phyloP scores from a whole-genome alignment of 164 flowering plant genomes.

The Paratinospora sagittata region DNA sequence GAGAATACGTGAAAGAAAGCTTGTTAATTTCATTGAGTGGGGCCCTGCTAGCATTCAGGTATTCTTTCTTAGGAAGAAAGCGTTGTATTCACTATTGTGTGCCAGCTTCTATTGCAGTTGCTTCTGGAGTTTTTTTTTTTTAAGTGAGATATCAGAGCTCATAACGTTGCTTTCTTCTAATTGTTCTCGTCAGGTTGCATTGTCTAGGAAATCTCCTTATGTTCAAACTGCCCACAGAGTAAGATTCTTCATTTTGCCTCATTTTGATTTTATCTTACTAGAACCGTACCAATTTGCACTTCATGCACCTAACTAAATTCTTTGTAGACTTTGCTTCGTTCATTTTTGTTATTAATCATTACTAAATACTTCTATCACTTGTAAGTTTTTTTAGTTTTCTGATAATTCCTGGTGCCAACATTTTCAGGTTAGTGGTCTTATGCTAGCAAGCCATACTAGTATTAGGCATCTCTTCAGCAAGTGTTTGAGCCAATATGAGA shows the following conservation, averaged over 20 bases:
- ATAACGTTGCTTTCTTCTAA: not conserved
- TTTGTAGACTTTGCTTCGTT: not conserved
- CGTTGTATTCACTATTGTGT: not conserved
- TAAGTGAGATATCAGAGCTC: not conserved
- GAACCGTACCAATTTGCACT: not conserved
- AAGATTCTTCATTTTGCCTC: constrained; percentile 10
- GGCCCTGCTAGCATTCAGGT: constrained; percentile 99
- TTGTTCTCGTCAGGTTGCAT: constrained; percentile 66
- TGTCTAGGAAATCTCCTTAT: constrained; percentile 96
- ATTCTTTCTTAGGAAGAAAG: constrained; percentile 5
- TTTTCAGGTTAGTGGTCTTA: constrained; percentile 89
- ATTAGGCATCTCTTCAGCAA: constrained; percentile 95
- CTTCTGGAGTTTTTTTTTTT: not conserved
- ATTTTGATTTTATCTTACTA: not conserved
- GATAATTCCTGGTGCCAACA: not conserved
- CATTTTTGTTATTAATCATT: not conserved
- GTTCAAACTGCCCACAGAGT: constrained; percentile 97
- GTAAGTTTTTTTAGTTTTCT: not conserved
- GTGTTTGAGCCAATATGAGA: constrained; percentile 92
- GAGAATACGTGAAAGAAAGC: constrained; percentile 99
- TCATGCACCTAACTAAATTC: not conserved
- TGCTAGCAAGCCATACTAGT: constrained; percentile 98
- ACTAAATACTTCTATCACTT: not conserved
- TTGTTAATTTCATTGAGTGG: constrained; percentile 99
- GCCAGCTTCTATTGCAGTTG: not conserved